Conservation (phyloP, 495 filamentous ascomycete genomes). For the Talaromyces ruber region DNA sequence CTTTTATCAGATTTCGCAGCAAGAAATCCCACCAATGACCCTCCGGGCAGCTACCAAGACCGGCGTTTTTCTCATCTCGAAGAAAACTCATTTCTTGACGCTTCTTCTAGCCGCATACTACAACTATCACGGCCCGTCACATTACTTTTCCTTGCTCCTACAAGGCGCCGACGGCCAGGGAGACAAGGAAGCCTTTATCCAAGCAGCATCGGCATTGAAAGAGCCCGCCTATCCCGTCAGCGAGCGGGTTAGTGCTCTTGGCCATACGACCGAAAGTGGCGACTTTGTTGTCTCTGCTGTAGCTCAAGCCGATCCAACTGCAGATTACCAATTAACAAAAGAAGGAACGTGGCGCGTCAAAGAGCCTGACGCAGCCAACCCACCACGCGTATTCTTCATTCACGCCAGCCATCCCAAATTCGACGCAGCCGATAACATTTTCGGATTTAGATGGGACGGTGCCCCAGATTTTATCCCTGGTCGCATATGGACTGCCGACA, state of each 20-base stretch:
- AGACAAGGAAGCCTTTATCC: conserved; percentile 58
- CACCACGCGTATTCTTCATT: conserved; percentile 39
- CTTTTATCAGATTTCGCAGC: conserved; percentile 46
- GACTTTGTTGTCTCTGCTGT: conserved; percentile 29
- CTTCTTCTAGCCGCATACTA: conserved; percentile 55
- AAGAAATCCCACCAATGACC: conserved; percentile 29
- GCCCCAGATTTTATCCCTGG: conserved; percentile 26
- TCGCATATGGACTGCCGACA: conserved; percentile 32
- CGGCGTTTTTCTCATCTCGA: conserved; percentile 49
- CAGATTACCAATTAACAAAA: conserved; percentile 30
- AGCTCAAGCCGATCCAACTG: conserved; percentile 38
- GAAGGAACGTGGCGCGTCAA: conserved; percentile 30
- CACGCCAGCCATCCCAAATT: conserved; percentile 49
- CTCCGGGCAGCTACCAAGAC: conserved; percentile 42
- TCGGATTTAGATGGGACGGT: conserved; percentile 30
- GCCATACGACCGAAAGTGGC: conserved; percentile 22
- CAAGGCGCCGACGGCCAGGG: conserved; percentile 51
- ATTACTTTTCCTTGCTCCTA: conserved; percentile 50
- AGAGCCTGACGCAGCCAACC: conserved; percentile 20
- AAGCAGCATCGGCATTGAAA: conserved; percentile 42
- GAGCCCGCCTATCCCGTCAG: conserved; percentile 44
- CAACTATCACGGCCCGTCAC: conserved; percentile 49
- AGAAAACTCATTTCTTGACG: conserved; percentile 40
- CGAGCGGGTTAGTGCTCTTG: conserved; percentile 30
- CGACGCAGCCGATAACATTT: conserved; percentile 39